phyloP scores from a whole-genome alignment of 2,329 filamentous ascomycete species.

The Hypocrella siamensis region DNA sequence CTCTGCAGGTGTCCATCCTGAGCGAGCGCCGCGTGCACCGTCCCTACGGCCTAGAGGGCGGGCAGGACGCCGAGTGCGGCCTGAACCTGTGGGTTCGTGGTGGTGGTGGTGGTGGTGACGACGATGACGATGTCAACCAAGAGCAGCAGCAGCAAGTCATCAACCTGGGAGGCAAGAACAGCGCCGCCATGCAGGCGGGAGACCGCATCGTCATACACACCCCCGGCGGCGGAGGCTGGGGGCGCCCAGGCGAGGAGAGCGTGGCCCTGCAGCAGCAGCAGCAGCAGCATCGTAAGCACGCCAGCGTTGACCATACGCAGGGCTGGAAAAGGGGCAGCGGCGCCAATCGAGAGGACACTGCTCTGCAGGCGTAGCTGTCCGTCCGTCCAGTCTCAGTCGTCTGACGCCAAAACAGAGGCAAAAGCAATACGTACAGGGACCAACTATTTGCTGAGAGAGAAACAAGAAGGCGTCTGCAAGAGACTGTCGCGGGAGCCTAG shows the following conservation, averaged over 20 bases:
- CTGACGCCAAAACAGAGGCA: no score
- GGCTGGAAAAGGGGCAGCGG: conserved; percentile 41
- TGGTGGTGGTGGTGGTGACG: conserved; percentile 1
- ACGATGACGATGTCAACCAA: conserved; percentile 23
- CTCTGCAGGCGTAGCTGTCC: conserved; percentile 42
- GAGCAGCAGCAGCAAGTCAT: conserved; percentile 51
- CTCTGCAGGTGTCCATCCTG: conserved; percentile 62
- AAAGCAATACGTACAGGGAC: no score
- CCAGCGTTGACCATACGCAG: conserved; percentile 36
- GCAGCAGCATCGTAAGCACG: no score
- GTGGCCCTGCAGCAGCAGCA: conserved; percentile 27
- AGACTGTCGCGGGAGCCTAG: background rate
- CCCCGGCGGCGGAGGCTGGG: conserved; percentile 70
- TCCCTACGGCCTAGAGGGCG: conserved; percentile 55
- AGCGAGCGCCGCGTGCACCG: conserved; percentile 64
- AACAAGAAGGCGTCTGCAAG: background rate
- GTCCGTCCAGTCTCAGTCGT: no score
- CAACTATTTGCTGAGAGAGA: no score
- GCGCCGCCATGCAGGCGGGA: conserved; percentile 57
- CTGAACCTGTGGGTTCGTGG: conserved; percentile 71
- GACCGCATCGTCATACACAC: conserved; percentile 67
- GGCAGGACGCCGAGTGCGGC: conserved; percentile 62
- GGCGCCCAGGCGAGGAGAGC: conserved; percentile 40
- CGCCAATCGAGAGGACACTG: conserved; percentile 38
- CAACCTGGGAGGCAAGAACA: conserved; percentile 68